Base-by-base conservation (phyloP, 495 filamentous ascomycete genomes). In the Penicillium desertorum region DNA sequence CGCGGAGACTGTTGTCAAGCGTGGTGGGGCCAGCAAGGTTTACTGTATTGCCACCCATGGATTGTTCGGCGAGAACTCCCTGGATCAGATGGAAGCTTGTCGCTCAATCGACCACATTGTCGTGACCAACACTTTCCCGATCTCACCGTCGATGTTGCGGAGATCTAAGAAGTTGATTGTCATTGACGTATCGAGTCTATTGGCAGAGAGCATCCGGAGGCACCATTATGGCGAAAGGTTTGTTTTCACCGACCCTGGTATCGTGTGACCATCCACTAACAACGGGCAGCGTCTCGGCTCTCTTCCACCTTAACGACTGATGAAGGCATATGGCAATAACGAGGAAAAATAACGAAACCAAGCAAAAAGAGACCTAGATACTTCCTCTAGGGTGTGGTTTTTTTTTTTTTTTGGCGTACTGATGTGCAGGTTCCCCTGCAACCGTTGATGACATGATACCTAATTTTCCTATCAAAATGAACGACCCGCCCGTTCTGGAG, bases 21-120 rank as follows among this genome's bases (percentile, higher is more conserved):
- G 90, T 59, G 94, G 92, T 61, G 85, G 84, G 45, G 94, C 95
- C 5, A 92, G 90, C 69, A 91, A 89, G 71, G 94, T 98, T 42
- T 97, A 97, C 71, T 96, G 91, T 74, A 96, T 98, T 75, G 94
- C 95, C 19, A 98, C 94, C 0, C 94, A 98, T 66, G 95, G 91
- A 17, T 82, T 98, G 22, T 98, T 98, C 69, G 90, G 91, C 41
- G 88, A 86, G 37, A 88, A 96, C 64, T 91, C 89, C 53, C 82
- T 98, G 11, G 88, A 90, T 63, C 88, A 97, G 72, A 86, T 98
- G 81, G 87, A 95, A 69, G 83, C 83, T 25, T 97, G 94, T 75
- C 84, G 91, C 39, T 95, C 89, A 64, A 98, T 98, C 67, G 86
- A 98, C 68, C 77, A 86, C 59, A 93, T 98, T 60, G 87, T 98